These are phyloP conservation scores for Aspergillus oerlinghausenensis DNA, from an alignment of 2,329 filamentous ascomycete genomes.

Conservation along the genomic window DNA sequence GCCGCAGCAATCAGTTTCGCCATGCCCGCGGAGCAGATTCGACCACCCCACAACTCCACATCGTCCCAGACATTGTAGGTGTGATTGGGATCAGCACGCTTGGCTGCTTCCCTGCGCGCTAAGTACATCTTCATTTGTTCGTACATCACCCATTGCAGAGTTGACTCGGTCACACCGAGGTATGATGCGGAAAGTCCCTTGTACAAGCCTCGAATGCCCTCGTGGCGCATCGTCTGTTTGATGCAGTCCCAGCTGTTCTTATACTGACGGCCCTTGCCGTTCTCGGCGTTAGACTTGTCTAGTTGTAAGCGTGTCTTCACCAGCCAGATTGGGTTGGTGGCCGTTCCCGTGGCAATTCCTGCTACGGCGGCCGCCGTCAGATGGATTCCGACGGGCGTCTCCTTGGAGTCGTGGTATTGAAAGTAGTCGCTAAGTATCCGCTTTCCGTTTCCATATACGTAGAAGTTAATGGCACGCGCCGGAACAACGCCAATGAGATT, in stretches of 20 bases:
- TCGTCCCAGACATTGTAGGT: conserved; percentile 67
- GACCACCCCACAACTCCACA: conserved; percentile 72
- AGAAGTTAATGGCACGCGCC: conserved; percentile 89
- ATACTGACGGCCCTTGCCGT: conserved; percentile 63
- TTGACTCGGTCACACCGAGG: conserved; percentile 83
- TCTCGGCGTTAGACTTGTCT: conserved; percentile 73
- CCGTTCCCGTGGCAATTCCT: conserved; percentile 80
- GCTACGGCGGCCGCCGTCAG: conserved; percentile 70
- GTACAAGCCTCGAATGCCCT: conserved; percentile 79
- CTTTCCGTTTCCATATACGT: conserved; percentile 89
- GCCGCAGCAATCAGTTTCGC: conserved; percentile 83
- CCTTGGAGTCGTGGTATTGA: conserved; percentile 34
- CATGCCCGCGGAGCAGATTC: conserved; percentile 65
- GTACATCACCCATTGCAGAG: conserved; percentile 90
- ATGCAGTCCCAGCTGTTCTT: conserved; percentile 86
- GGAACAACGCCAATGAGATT: conserved; percentile 88
- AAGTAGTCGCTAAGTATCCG: conserved; percentile 70
- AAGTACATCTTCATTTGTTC: conserved; percentile 84
- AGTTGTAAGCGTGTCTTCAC: conserved; percentile 91
- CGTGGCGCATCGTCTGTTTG: conserved; percentile 71
- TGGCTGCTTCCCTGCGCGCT: conserved; percentile 56
- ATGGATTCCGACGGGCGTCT: conserved; percentile 68
- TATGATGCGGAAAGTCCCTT: conserved; percentile 89
- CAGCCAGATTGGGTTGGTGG: conserved; percentile 94
- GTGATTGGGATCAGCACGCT: conserved; percentile 54